A percentile compares a stretch with the other conserved stretches of the same genome.
phyloP scores from a whole-genome alignment of 2,329 filamentous ascomycete genomes.

The Fusarium liriodendri region DNA sequence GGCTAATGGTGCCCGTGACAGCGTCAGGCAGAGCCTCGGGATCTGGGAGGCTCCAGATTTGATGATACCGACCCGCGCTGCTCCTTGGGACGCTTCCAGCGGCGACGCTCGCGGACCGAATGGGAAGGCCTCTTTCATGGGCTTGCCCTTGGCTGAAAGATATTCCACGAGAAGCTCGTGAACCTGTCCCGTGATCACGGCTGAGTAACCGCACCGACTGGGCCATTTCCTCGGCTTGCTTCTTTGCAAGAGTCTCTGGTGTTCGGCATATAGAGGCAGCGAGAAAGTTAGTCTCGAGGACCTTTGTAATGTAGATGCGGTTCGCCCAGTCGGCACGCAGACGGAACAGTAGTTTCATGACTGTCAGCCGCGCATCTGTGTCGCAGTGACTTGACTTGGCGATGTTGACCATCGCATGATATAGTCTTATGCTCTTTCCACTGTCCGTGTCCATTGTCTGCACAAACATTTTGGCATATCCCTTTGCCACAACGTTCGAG shows the following conservation, averaged over 20 bases:
- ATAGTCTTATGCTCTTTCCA: slow-evolving; percentile 72
- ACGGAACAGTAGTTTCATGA: slow-evolving; percentile 83
- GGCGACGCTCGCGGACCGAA: slow-evolving; percentile 56
- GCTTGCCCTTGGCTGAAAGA: slow-evolving; percentile 62
- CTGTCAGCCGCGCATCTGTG: slow-evolving; percentile 76
- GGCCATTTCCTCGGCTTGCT: slow-evolving; percentile 63
- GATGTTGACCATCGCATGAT: slow-evolving; percentile 72
- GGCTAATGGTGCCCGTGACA: slow-evolving; percentile 60
- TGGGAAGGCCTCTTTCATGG: slow-evolving; percentile 55
- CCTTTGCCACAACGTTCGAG: slow-evolving; percentile 77
- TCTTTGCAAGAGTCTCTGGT: slow-evolving; percentile 62
- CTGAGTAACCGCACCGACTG: slow-evolving; percentile 57
- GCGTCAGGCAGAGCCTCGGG: slow-evolving; percentile 63
- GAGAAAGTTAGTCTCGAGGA: slow-evolving; percentile 78
- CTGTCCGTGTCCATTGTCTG: slow-evolving; percentile 75
- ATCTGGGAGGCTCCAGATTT: slow-evolving; percentile 70
- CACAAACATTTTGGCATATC: slow-evolving; percentile 81
- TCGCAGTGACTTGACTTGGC: slow-evolving; percentile 70
- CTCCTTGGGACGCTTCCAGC: slow-evolving; percentile 47
- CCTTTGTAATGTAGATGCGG: slow-evolving; percentile 76
- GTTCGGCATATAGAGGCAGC: slow-evolving; percentile 78
- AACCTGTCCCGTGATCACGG: slow-evolving; percentile 54
- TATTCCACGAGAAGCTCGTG: slow-evolving; percentile 60
- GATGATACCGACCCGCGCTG: slow-evolving; percentile 54
- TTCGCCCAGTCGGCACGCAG: slow-evolving; percentile 85